Conservation (phyloP, 1,284 basidiomycete species). For the Schizophyllum commune region DNA sequence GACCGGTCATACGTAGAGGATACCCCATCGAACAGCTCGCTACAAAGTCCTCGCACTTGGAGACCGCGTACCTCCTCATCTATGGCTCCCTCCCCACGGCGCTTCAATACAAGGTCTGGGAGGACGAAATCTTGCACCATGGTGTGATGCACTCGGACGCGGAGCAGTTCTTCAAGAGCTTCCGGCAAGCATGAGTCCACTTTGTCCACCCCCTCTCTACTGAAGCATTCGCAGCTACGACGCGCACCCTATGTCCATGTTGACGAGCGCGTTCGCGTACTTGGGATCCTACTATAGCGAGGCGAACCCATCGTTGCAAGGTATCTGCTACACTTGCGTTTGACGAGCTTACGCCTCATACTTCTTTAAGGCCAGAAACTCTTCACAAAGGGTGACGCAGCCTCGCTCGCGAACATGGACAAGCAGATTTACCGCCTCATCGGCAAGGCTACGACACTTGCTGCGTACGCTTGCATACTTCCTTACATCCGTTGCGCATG, state of each 20-base stretch:
- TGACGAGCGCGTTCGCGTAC: conserved; percentile 80
- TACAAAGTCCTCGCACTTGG: conserved; percentile 68
- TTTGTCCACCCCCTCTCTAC: conserved; percentile 1
- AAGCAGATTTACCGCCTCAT: conserved; percentile 85
- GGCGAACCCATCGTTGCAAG: conserved; percentile 73
- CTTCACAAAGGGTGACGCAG: conserved; percentile 61
- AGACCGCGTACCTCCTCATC: conserved; percentile 78
- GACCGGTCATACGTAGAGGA: conserved; percentile 41
- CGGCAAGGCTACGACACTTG: conserved; percentile 81
- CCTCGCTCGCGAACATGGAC: conserved; percentile 72
- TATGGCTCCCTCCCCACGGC: conserved; percentile 77
- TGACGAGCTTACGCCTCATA: neutral
- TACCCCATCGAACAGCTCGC: conserved; percentile 90
- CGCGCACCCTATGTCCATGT: conserved; percentile 83
- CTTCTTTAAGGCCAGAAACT: conserved; percentile 59
- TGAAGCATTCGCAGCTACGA: conserved; percentile 51
- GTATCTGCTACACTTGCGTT: conserved; percentile 23
- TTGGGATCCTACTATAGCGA: conserved; percentile 80
- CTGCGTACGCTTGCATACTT: conserved; percentile 54
- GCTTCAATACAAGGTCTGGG: conserved; percentile 53
- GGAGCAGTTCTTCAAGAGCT: conserved; percentile 72
- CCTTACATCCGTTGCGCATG: no score
- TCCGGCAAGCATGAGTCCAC: conserved; percentile 40
- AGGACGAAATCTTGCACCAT: conserved; percentile 74
- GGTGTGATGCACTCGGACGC: conserved; percentile 72